Conservation (phyloP, 148 eudicot species). For the Vaccinium vitisidaea region DNA sequence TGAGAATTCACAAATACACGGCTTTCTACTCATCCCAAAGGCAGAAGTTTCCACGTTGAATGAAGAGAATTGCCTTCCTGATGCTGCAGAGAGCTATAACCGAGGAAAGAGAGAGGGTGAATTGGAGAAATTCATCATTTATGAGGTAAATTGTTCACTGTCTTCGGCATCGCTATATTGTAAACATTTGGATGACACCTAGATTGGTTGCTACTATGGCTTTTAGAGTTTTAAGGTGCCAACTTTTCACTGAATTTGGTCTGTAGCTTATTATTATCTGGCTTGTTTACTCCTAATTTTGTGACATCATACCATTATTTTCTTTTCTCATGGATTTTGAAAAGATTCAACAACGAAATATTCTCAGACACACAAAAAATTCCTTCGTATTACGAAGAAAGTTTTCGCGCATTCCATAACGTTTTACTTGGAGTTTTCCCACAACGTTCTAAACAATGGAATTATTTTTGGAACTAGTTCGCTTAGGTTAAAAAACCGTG, state of each 20-base stretch:
- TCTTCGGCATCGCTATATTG: not conserved
- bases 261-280: not conserved
- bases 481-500: not conserved
- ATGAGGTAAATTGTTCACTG: conserved; percentile 15
- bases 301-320: not conserved
- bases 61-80: conserved; percentile 5
- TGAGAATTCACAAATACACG: not conserved
- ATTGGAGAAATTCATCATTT: conserved; percentile 1
- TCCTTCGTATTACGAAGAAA: too few species aligned
- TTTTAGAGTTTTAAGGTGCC: conserved; percentile 4
- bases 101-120: not conserved
- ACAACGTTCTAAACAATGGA: not conserved
- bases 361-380: not conserved
- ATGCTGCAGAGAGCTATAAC: not conserved
- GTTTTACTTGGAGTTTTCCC: not conserved
- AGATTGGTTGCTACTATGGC: not conserved
- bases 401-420: too few species aligned
- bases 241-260: not conserved
- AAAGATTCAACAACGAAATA: not conserved
- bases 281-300: not conserved
- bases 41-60: not conserved
- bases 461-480: not conserved
- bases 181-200: not conserved
- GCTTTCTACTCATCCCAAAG: not conserved
- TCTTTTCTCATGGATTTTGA: not conserved